Conservation (phyloP, 116 monocot species). For the Papilionanthe hybrid region DNA sequence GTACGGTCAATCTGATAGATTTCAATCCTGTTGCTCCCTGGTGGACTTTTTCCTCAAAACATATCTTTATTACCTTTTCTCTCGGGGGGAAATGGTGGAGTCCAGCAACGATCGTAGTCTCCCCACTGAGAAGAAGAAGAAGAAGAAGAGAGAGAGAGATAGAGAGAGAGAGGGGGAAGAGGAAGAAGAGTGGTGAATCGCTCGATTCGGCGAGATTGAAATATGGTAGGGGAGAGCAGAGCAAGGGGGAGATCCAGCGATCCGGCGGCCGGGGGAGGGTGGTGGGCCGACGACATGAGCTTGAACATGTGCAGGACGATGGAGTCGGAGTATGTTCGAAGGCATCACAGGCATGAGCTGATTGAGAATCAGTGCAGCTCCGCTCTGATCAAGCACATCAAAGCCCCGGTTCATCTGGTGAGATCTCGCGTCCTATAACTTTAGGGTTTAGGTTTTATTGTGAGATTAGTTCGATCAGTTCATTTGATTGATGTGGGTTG, state of each 20-base stretch:
- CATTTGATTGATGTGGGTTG: neutral
- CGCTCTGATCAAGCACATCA: slow-evolving; percentile 27
- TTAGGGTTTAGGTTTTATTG: neutral
- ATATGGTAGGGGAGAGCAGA: neutral
- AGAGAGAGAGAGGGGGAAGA: neutral
- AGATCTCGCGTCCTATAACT: neutral
- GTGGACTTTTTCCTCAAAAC: neutral
- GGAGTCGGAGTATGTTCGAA: slow-evolving; percentile 26
- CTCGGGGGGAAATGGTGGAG: neutral
- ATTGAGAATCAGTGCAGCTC: slow-evolving; percentile 35
- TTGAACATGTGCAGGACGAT: neutral
- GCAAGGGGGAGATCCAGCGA: slow-evolving; percentile 6
- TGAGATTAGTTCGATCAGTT: neutral
- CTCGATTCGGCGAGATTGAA: neutral
- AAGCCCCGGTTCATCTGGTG: slow-evolving; percentile 32
- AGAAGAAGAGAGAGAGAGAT: neutral
- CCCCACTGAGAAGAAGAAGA: neutral
- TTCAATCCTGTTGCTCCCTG: neutral
- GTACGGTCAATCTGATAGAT: neutral
- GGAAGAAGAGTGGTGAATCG: neutral
- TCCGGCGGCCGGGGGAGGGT: slow-evolving; percentile 3
- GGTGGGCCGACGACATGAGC: slow-evolving; percentile 7
- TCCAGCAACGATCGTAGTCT: neutral
- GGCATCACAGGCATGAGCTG: slow-evolving; percentile 20
- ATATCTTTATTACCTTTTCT: neutral